These are phyloP conservation scores for Cordyceps cateniannulata DNA, from an alignment of 2,329 filamentous ascomycete genomes.

Conservation along the genomic window DNA sequence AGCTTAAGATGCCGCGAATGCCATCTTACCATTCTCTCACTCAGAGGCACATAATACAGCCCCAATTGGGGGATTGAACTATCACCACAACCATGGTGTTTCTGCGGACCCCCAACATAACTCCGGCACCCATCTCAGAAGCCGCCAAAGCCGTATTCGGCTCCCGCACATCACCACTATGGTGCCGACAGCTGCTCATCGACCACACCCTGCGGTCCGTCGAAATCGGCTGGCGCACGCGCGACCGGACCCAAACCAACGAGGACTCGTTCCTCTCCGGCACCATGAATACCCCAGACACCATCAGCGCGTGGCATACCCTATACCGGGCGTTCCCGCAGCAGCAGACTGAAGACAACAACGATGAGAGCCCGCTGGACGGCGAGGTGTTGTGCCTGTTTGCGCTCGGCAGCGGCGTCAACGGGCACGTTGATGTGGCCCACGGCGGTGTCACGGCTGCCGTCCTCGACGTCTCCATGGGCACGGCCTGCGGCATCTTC, in stretches of 20 bases:
- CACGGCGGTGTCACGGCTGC: slow-evolving; percentile 18
- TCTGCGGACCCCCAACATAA: background rate
- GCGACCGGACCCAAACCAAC: background rate
- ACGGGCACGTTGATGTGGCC: slow-evolving; percentile 17
- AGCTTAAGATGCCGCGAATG: background rate
- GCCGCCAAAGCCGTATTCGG: background rate
- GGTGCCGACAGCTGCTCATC: slow-evolving; percentile 9
- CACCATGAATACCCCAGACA: background rate
- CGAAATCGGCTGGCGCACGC: background rate
- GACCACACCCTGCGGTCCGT: background rate
- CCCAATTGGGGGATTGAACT: no score
- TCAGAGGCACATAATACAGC: no score
- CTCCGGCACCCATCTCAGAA: background rate
- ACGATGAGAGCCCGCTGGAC: background rate
- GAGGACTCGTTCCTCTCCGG: slow-evolving; percentile 5
- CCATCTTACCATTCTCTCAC: background rate
- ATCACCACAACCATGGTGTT: slow-evolving; percentile 4
- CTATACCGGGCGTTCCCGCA: background rate
- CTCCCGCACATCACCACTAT: background rate
- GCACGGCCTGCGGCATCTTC: slow-evolving; percentile 12
- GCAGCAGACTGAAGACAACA: no score
- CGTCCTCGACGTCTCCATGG: slow-evolving; percentile 19
- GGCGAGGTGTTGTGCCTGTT: slow-evolving; percentile 9
- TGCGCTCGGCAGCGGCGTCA: slow-evolving; percentile 15
- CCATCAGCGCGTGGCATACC: slow-evolving; percentile 4